Percentiles rank a stretch among this genome's conserved stretches.
These are phyloP conservation scores for Yamadazyma taylorii DNA, from an alignment of 1,139 yeast genomes.

Conservation along the genomic window DNA sequence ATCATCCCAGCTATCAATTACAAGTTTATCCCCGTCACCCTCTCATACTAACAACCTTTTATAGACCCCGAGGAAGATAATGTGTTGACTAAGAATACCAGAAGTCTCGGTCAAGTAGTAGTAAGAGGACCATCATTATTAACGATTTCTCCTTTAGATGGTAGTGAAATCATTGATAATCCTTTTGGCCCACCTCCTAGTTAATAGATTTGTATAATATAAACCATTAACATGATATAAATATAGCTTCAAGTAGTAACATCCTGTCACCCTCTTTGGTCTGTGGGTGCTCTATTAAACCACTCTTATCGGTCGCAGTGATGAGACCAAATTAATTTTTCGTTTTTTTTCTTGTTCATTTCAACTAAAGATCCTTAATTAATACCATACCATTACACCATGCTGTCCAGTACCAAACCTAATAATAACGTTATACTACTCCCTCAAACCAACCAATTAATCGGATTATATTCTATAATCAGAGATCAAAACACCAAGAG, in stretches of 20 bases:
- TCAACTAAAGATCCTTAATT: background rate
- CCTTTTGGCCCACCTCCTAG: constrained; percentile 43
- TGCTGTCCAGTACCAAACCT: constrained; percentile 8
- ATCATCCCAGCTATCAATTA: no score
- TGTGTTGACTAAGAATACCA: constrained; percentile 49
- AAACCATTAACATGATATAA: background rate
- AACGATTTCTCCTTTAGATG: constrained; percentile 82
- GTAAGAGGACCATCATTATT: constrained; percentile 83
- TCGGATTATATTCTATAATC: constrained; percentile 85
- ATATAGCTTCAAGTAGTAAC: no score
- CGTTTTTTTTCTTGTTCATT: no score
- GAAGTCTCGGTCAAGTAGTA: constrained; percentile 79
- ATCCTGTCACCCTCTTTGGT: no score
- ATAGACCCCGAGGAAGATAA: constrained; percentile 63
- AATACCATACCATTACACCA: background rate
- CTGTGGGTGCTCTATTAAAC: no score
- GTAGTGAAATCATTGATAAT: constrained; percentile 74
- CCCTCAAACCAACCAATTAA: constrained; percentile 86
- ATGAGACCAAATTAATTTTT: no score
- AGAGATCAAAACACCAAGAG: constrained; percentile 77
- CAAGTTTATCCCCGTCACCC: no score
- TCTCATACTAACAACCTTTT: constrained; percentile 23
- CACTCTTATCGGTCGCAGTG: no score
- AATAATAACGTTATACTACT: constrained; percentile 62
- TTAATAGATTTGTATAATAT: constrained; percentile 4